Percentiles rank a stretch among this genome's conserved stretches.
phyloP scores from a whole-genome alignment of 2,329 filamentous ascomycete genomes.

The Sclerotinia subarctica region DNA sequence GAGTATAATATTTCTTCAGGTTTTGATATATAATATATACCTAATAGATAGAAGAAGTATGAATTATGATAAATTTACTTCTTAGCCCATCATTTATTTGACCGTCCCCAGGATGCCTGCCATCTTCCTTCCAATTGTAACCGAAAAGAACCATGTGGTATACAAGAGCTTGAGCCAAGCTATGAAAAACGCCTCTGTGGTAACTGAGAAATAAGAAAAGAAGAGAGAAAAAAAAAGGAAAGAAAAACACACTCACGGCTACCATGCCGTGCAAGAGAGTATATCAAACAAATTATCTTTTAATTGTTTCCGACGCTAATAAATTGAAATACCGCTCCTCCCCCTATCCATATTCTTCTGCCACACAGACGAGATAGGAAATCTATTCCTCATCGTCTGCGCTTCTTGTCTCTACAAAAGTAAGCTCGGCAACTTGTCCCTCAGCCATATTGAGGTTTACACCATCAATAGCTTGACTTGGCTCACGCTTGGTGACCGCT shows the following conservation, averaged over 20 bases:
- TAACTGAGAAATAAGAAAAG: not conserved
- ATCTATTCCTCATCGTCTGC: conserved; percentile 29
- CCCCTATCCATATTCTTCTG: not conserved
- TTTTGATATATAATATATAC: not conserved
- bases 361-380: not conserved
- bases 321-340: conserved; percentile 11
- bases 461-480: conserved; percentile 30
- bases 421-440: conserved; percentile 36
- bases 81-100: not conserved
- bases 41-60: not conserved
- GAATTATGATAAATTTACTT: not conserved
- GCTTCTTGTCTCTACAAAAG: conserved; percentile 35
- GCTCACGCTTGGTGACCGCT: conserved; percentile 26
- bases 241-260: not conserved
- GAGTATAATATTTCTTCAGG: not conserved
- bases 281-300: not conserved
- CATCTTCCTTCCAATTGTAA: not conserved
- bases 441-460: conserved; percentile 36
- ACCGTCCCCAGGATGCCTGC: not conserved
- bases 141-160: not conserved
- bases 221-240: not conserved
- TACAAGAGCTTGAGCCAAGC: not conserved
- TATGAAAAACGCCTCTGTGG: not conserved
- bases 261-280: not conserved
- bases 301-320: conserved; percentile 4